phyloP scores from a whole-genome alignment of 2,329 filamentous ascomycete species.

The Helicocarpus griseus region DNA sequence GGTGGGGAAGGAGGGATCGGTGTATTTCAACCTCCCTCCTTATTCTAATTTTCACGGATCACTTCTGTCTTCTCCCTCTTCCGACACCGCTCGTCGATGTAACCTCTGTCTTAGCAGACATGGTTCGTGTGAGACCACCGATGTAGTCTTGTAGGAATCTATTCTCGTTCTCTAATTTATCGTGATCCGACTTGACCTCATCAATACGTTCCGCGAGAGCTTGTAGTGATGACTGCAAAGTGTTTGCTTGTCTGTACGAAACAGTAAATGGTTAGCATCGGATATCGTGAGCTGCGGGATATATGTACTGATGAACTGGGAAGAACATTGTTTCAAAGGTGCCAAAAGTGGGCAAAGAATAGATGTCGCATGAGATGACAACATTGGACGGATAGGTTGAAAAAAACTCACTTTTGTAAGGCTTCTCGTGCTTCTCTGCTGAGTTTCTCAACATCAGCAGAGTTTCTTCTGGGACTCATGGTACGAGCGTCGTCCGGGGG shows the following conservation, averaged over 20 bases:
- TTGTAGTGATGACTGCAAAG: constrained; percentile 77
- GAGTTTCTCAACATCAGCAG: constrained; percentile 80
- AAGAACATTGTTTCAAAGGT: not conserved
- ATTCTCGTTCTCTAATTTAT: constrained; percentile 95
- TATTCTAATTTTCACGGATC: constrained; percentile 9
- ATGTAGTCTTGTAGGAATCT: constrained; percentile 97
- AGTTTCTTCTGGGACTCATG: constrained; percentile 89
- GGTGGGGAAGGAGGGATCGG: not conserved
- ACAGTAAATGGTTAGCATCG: not conserved
- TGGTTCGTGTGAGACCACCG: constrained; percentile 79
- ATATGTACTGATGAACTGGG: not conserved
- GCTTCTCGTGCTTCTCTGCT: constrained; percentile 67
- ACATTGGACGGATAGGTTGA: not conserved
- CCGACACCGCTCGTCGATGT: constrained; percentile 39
- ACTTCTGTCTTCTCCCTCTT: constrained; percentile 36
- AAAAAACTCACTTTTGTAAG: constrained; percentile 47
- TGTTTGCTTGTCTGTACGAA: constrained; percentile 65
- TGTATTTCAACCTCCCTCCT: not conserved
- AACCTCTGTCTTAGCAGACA: constrained; percentile 47
- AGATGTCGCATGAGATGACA: not conserved
- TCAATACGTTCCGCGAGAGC: constrained; percentile 91
- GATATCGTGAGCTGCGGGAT: not conserved
- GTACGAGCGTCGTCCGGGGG: constrained; percentile 81
- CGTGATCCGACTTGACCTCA: constrained; percentile 85
- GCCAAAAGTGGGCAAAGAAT: not conserved